Evolutionary conservation across 805 yeast genomes (phyloP), one percentile per base, ranked within the genome.

Genomic region (Yamadazyma sp.): DNA sequence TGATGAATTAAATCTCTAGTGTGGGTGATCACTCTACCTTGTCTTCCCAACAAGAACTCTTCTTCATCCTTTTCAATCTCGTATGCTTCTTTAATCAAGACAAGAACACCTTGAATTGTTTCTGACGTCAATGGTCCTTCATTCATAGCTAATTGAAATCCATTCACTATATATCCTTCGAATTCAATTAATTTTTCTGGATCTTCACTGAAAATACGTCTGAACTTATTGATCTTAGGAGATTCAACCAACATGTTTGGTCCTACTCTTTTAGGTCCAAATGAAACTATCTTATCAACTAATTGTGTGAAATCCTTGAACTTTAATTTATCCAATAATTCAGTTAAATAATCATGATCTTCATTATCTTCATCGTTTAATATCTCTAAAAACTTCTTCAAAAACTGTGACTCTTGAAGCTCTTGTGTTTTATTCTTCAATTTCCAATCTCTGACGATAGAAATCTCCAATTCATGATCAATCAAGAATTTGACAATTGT

Each of bases 121-220:
- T 93, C 99, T 4, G 82, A 76, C 0, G 91, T 82, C 29, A 93
- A 66, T 0, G 98, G 98, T 2, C 99, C 99, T 53, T 80, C 86
- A 27, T 72, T 69, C 30, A 78, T 76, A 4, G 96, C 86, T 24
- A 87, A 60, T 54, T 86, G 94, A 58, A 88, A 89, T 1, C 96
- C 98, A 46, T 84, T 82, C 30, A 85, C 52, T 2, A 91, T 58
- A 48, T 82, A 77, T 34, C 80, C 80, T 43, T 78, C 84, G 51
- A 64, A 62, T 31, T 62, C 66, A 33, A 65, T 62, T 25, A 43
- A 43, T 1, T 38, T 33, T 5, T 43, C 49, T 5, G 46, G 47
- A 2, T 22, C 14, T 6, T 24, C 27, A 6, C 42, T 40, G 27
- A 67, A 57, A 2, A 63, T 31, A 17, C 55, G 56, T 16, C 59